Percentiles rank a stretch among this genome's conserved stretches.
phyloP scores from a whole-genome alignment of 345 rosid genomes.

The Euphorbia pulcherrima region DNA sequence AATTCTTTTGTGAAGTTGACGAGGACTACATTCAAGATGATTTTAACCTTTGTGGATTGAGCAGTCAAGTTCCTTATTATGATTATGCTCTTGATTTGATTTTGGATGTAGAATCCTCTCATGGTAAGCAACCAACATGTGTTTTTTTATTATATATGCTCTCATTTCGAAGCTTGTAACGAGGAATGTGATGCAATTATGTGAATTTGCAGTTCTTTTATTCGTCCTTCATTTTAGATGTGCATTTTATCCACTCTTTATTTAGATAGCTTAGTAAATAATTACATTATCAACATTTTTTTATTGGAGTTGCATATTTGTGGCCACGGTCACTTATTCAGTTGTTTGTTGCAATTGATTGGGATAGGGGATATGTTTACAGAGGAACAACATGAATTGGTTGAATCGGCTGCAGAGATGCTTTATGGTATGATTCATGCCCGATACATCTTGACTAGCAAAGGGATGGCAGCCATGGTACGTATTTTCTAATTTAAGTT shows the following conservation, averaged over 20 bases:
- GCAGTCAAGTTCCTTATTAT: conserved; percentile 95
- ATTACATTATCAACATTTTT: not conserved
- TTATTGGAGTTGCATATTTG: not conserved
- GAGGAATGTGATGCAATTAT: not conserved
- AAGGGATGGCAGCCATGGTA: conserved; percentile 97
- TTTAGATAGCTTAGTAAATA: too few species aligned
- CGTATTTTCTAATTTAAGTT: conserved; percentile 19
- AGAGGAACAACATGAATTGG: conserved; percentile 90
- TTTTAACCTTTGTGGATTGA: conserved; percentile 87
- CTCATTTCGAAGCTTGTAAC: not conserved
- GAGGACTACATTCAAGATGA: conserved; percentile 98
- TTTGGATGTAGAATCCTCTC: conserved; percentile 90
- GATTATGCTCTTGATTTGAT: conserved; percentile 97
- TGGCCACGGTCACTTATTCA: conserved; percentile 1
- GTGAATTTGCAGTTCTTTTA: not conserved
- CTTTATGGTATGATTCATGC: conserved; percentile 94
- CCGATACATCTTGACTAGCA: conserved; percentile 85
- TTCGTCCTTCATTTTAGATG: not conserved
- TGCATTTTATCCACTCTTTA: not conserved
- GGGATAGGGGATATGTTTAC: conserved; percentile 83
- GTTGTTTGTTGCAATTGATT: conserved; percentile 28
- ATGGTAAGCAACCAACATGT: conserved; percentile 47
- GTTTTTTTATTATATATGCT: not conserved
- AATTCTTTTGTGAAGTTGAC: conserved; percentile 97
- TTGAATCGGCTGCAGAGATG: conserved; percentile 98